These are phyloP conservation scores for Oryza meyeriana DNA, from an alignment of 176 grass and related monocot genomes.

Conservation along the genomic window DNA sequence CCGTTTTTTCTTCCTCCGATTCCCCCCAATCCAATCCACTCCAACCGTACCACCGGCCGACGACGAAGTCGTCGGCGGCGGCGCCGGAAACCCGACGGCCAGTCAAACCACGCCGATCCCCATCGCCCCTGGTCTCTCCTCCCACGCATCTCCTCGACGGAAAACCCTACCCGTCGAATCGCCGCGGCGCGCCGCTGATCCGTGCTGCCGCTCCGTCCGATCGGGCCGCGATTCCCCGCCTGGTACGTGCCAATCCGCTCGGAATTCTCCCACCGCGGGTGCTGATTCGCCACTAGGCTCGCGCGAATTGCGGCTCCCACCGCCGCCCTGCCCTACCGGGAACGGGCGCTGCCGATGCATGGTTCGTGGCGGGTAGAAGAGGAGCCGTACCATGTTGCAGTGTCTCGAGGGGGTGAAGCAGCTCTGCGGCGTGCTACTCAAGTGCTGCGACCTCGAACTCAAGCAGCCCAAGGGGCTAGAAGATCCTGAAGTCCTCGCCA, in stretches of 20 bases:
- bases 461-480: constrained; percentile 68
- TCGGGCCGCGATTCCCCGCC: neutral
- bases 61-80: neutral
- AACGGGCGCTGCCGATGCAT: neutral
- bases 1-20: neutral
- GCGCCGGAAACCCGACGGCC: neutral
- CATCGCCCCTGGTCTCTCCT: neutral
- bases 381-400: constrained; percentile 67
- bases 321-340: neutral
- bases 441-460: constrained; percentile 66
- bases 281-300: neutral
- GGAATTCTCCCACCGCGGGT: neutral
- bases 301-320: too few species aligned
- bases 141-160: neutral
- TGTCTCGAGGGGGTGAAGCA: constrained; percentile 77
- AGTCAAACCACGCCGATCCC: neutral
- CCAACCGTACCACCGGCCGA: neutral
- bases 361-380: neutral
- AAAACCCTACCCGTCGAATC: constrained; percentile 6
- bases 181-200: neutral
- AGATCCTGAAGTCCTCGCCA: constrained; percentile 72
- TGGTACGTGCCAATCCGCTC: too few species aligned
- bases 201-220: neutral
- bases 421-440: constrained; percentile 51
- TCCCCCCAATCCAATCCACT: constrained; percentile 17